Evolutionary conservation across 768 basidiomycete species (phyloP), one percentile per base, ranked within the genome.

Genomic region (Macrolepiota albuminosa): DNA sequence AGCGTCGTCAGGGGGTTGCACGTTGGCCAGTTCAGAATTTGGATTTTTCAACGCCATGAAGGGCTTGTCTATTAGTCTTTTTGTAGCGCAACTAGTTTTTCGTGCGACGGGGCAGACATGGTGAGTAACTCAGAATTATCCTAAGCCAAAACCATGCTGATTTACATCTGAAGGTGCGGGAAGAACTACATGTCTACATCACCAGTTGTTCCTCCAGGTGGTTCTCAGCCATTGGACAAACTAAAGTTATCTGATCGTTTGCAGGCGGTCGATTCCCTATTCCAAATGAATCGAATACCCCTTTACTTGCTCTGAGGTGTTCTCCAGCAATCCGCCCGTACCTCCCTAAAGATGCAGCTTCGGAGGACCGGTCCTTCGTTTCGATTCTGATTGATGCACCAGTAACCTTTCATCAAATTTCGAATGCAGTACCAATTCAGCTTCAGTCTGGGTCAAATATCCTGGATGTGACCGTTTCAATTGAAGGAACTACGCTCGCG

Each of bases 241-340:
- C 31, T 40, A 9, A 21, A 58, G 37, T 14, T 55, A 34, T 29
- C 56, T 59, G 33, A 31, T 18, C 11, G 21, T 21, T n/a, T 6
- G 42, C 31, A 75, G 74, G 73, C 39, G 82, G 83, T 34, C 73
- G 77, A 62, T 84, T 84, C 60, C 76, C 74, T 2, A 56, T 72
- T 4, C 76, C 80, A 6, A 67, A 67, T 9, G 62, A 66, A 1
- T 78, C 77, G 2, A 61, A 72, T 0, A 68, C 66, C 1, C 72
- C 84, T n/a, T 76, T 84, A 43, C 76, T 86, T 29, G 81, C 84
- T 8, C 69, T 87, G 42, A 81, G 83, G 10, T 87, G 86, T 61
- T 76, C 78, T 9, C 84, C 83, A 33, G 81, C 82, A 3, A 78
- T 86, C 26, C 76, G 80, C 6, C 86, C 86, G 1, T 87, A 85